Evolutionary conservation across 2,329 filamentous ascomycete species (phyloP).

Genomic region (Venturia pyrina): DNA sequence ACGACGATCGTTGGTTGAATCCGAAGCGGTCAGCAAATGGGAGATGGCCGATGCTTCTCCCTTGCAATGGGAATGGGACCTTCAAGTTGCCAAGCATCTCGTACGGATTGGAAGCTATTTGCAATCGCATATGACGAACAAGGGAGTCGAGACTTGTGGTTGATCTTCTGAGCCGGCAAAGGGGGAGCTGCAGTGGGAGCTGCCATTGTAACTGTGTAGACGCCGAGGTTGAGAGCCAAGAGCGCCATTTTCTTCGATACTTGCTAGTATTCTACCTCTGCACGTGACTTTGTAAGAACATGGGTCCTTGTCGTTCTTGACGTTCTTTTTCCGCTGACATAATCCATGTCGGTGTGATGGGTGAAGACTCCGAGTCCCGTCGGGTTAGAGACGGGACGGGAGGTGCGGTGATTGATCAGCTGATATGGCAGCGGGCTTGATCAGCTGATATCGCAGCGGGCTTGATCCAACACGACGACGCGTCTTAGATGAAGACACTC

Average conservation of each 20-base stretch:
- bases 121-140: too few relatives aligned
- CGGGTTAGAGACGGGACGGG: too few relatives aligned
- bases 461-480: not conserved
- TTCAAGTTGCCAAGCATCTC: not conserved
- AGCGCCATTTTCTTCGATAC: too few relatives aligned
- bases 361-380: too few relatives aligned
- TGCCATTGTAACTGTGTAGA: not conserved
- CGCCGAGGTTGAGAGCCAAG: not conserved
- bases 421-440: not conserved
- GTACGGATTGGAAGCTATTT: not conserved
- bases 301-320: not conserved
- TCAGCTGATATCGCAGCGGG: not conserved
- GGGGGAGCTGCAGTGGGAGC: not conserved
- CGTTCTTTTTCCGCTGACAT: too few relatives aligned
- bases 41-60: not conserved
- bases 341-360: not conserved
- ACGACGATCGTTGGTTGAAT: slow-evolving; percentile 16
- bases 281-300: not conserved
- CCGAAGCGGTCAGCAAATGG: slow-evolving; percentile 14
- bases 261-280: too few relatives aligned
- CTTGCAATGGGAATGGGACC: not conserved
- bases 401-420: too few relatives aligned
- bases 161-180: not conserved
- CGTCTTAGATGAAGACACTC: not conserved
- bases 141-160: not conserved